Base-by-base conservation (phyloP, 1,139 yeast genomes). In the Nematodospora anomalae region DNA sequence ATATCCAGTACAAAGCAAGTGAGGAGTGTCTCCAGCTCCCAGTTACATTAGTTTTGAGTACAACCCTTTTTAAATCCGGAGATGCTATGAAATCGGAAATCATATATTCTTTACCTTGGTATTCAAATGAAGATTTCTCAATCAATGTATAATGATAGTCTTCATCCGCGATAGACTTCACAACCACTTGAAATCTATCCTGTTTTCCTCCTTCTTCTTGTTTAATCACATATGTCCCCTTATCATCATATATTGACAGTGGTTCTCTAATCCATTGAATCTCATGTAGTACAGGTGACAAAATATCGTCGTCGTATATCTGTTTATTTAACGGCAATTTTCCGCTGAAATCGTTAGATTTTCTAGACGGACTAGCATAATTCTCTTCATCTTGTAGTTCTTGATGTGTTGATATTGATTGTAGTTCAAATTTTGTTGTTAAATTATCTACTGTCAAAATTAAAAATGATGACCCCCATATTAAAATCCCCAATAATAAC, bases 1-100 rank as follows among this genome's bases (percentile, higher is more conserved):
- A 57, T 5, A 70, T 37, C 88, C 94, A 90, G 57, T 79, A 88
- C 24, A 66, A 50, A 0, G 85, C 83, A 35, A 65, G 66, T 1
- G 80, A 64, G 2, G 97, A 90, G 54, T 89, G 92, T 46, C 98
- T 72, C 79, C 86, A 90, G 49, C 77, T 74, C 34, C 70, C 64
- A 22, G 69, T 63, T 9, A 67, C 52, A 49, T 86, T 73, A 0
- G 87, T 72, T 31, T 58, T 71, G 26, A 84, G 58, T 24, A 83
- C 50, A 0, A 85, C 83, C 45, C 60, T 64, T 26, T 64, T 56
- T 52, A 83, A 67, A 57, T 83, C 76, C 20, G 89, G 87, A 16
- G 88, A 80, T 2, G 88, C 83, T 3, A 64, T 64, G 30, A 83
- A 64, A 16, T 61, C 60, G 33, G 76, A 80, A 20, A 84, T 74